These are phyloP conservation scores for Isochrysis galbana DNA, from an alignment of 78 protist genomes.

Conservation along the genomic window DNA sequence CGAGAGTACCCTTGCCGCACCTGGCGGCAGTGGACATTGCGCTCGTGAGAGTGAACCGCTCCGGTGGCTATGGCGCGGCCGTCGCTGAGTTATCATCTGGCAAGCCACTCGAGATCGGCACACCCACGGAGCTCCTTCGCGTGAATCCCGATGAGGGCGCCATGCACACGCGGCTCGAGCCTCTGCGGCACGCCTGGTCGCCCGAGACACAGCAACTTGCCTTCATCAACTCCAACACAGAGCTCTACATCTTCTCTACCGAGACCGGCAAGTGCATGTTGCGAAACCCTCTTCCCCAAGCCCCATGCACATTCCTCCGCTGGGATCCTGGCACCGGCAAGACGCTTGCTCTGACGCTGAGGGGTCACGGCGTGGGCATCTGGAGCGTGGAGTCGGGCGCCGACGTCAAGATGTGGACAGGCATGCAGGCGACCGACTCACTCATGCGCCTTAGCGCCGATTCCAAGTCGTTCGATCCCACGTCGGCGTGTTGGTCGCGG, in stretches of 20 bases:
- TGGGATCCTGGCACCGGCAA: background rate
- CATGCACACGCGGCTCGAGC: too few species aligned
- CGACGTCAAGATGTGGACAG: background rate
- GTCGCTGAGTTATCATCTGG: too few species aligned
- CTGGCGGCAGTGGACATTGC: too few species aligned
- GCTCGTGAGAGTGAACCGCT: too few species aligned
- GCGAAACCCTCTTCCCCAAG: background rate
- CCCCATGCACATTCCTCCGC: background rate
- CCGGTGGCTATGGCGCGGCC: too few species aligned
- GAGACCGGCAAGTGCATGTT: background rate
- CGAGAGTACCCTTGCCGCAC: too few species aligned
- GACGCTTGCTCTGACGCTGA: background rate
- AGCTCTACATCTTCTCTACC: background rate
- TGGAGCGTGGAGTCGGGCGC: background rate
- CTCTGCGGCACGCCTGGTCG: background rate
- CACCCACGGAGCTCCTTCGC: too few species aligned
- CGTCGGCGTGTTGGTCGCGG: background rate
- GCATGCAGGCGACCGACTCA: background rate
- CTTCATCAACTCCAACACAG: background rate
- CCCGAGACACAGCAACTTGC: background rate
- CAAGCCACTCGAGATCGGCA: too few species aligned
- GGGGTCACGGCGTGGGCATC: background rate
- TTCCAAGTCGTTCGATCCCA: background rate
- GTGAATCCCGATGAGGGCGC: too few species aligned
- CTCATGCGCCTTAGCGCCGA: background rate